Evolutionary conservation across 2,329 filamentous ascomycete species (phyloP), one percentile per base, ranked within the genome.

Genomic region (Berkeleyomyces rouxiae): DNA sequence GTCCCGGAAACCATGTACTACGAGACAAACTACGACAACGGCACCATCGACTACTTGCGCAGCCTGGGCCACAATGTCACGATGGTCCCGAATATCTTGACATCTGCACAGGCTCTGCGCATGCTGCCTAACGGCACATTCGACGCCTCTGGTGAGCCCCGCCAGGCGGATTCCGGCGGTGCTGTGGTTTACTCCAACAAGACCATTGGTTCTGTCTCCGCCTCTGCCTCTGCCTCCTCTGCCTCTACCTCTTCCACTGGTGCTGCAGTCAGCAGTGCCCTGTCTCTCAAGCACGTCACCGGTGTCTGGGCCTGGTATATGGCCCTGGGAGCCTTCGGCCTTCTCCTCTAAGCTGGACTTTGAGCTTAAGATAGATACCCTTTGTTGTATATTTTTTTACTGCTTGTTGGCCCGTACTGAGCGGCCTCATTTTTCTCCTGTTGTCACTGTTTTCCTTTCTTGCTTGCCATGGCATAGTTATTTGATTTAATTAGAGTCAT

Each of bases 81-180:
- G 0, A 89, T 83, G 83, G 76, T 88, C 2, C 79, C 79, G 0
- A 78, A 80, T 0, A 85, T 83, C 0, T 72, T 78, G 68, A 92
- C 86, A 68, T 79, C 85, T 0, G 88, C 86, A 0, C 90, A 96
- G 72, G 86, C 81, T 0, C 72, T 96, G 66, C 78, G 84, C 61
- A 73, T 83, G 65, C 69, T 87, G 64, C 70, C 71, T 10, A 86
- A 90, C 71, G 79, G 80, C 0, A 75, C 74, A 0, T 95, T 95
- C 71, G 88, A 92, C 71, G 89, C 89, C 0, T 88, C 84, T 0
- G 84, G 87, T 0, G 90, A 95, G 73, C 87, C 89, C n/a, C 82
- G 90, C 66, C 88, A 93, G 76, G 69, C 73, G 39, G 84, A 86
- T 68, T 90, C 86, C 13, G 89, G 82, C 1, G 89, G 88, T 0